These are phyloP conservation scores for Cercophora newfieldiana DNA, from an alignment of 495 filamentous ascomycete species.

Conservation along the genomic window DNA sequence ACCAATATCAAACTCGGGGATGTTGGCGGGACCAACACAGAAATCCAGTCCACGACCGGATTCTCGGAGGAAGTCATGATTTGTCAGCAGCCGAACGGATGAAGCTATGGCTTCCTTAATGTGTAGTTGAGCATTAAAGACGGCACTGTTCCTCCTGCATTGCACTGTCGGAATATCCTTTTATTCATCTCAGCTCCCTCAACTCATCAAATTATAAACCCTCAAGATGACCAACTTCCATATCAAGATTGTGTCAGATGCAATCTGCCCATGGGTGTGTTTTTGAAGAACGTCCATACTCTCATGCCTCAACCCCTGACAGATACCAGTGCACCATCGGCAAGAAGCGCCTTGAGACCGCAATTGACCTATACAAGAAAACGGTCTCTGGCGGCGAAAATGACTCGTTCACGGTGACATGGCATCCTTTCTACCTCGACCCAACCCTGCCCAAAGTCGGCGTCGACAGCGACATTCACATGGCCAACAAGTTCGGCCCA, in stretches of 20 bases:
- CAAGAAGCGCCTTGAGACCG: constrained; percentile 68
- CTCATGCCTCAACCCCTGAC: constrained; percentile 5
- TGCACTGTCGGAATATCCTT: not conserved
- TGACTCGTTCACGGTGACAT: constrained; percentile 71
- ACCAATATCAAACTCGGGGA: too few species aligned
- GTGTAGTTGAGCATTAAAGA: not conserved
- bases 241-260: constrained; percentile 75
- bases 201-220: not conserved
- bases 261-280: constrained; percentile 71
- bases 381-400: constrained; percentile 52
- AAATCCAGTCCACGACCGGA: too few species aligned
- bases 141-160: not conserved
- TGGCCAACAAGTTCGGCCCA: constrained; percentile 43
- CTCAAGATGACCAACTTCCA: constrained; percentile 70
- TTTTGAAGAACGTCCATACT: not conserved
- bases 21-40: too few species aligned
- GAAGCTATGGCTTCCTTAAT: too few species aligned
- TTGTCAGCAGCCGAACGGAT: constrained; percentile 11
- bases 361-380: constrained; percentile 64
- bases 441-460: constrained; percentile 54
- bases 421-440: constrained; percentile 81
- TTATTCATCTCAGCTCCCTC: not conserved
- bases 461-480: constrained; percentile 25
- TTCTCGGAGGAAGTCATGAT: not conserved
- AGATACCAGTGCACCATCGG: constrained; percentile 74